Base-by-base conservation (phyloP, 2,329 filamentous ascomycete genomes). In the Scedosporium dehoogii region DNA sequence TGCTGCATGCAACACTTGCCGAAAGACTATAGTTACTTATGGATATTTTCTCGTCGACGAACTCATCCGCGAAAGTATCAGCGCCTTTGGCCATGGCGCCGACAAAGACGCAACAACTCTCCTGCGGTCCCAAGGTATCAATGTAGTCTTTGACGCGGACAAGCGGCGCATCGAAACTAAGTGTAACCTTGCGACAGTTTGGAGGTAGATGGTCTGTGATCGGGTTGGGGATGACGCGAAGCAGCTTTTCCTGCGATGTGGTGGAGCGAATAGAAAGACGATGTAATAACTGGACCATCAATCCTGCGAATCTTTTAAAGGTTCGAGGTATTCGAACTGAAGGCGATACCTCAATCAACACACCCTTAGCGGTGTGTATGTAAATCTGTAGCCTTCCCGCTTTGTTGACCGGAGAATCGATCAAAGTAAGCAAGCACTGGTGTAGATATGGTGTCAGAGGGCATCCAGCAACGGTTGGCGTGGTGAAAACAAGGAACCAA, bases 331-430 rank as follows among this genome's bases (percentile, higher is more conserved):
- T 97, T 71, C 94, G 91, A 63, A 99, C 94, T 7, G 92, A 92
- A n/a, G 94, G 94, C 71, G 92, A 97, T 67, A 99, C 93, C 78
- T 97, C 92, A 71, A 99, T 99, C 69, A 99, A 81, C 42, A 97
- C 93, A 60, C 94, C 93, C 78, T 96, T 97, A 67, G 93, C 92
- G 4, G 94, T 97, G 75, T 96, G 92, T 67, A 99, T 97, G 79
- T 96, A 99, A 72, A 99, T 97, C 77, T 99, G 94, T 46, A 99
- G 87, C 76, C 88, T 93, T 70, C 94, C 94, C 63, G 93, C 92
- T 78, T 99, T 99, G 84, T 99, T 99, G 82, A 97, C 89, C 58
- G 94, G 94, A 21, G 94, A 99, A 74, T 99, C 94, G 71, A 99
- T 88, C 38, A 99, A 86, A 58, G 94, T 99, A 69, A 99, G 87